Evolutionary conservation across 495 filamentous ascomycete species (phyloP), one percentile per base, ranked within the genome.

Genomic region (Cudoniella acicularis): DNA sequence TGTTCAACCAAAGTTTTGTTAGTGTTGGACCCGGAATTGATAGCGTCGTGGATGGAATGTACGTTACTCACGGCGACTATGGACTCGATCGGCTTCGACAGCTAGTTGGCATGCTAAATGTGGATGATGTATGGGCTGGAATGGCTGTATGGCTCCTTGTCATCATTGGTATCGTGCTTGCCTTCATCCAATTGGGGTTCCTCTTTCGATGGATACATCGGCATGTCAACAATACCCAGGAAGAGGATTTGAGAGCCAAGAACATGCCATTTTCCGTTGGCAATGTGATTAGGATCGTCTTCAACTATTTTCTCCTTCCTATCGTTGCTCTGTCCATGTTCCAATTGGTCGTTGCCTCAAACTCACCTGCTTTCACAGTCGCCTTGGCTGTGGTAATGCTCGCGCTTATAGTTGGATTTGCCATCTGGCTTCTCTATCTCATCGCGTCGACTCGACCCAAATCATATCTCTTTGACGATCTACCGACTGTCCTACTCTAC

Each of bases 1-100:
- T 98, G 81, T 96, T 98, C 76, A 96, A 96, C 70, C 78, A 92
- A 50, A 96, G 90, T 67, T 91, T 96, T 57, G 84, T 93, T 56
- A 88, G 82, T 55, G 75, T 85, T 21, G 82, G 81, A 16, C 70
- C 78, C 22, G 87, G 86, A 20, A 80, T 77, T 43, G 72, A 79
- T 50, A 88, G 80, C 48, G 61, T 92, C n/a, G 68, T 81, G 4
- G 94, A 98, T 71, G 94, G 93, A 22, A 81, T 98, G 10, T 98
- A 98, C 69, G 77, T 83, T 43, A 80, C 80, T 0, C 73, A 83
- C 65, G 87, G 84, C 21, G 82, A 49, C 2, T 92, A 93, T 67
- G 94, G 94, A 13, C 75, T 98, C 30, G 84, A 93, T 60, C 79
- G 79, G 21, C 72, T 91, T 68, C 86, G 87, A 46, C 92, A 96